phyloP scores from a whole-genome alignment of 139 green algal genomes.

The Coccomyxa sp. region DNA sequence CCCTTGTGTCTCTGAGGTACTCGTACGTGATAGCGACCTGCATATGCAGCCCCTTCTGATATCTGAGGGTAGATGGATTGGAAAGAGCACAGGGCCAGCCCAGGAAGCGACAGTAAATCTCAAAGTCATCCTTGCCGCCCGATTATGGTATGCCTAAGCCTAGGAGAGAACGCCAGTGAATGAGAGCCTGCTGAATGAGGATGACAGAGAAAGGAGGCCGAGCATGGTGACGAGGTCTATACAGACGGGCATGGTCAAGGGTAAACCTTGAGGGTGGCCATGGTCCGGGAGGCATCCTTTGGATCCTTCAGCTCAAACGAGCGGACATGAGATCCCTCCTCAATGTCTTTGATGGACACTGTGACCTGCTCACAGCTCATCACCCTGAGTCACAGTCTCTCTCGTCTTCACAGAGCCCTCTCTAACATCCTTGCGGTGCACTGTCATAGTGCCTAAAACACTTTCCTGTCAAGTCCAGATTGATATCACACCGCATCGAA shows the following conservation, averaged over 20 bases:
- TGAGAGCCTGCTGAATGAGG: not conserved
- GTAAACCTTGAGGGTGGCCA: too few species aligned
- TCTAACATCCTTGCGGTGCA: too few species aligned
- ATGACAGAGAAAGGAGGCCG: not conserved
- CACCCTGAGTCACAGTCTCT: not conserved
- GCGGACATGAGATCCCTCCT: not conserved
- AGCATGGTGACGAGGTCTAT: too few species aligned
- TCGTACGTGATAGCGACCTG: constrained; percentile 21
- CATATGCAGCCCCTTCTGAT: too few species aligned
- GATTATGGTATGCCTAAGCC: not conserved
- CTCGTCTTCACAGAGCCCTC: not conserved
- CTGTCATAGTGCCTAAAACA: too few species aligned
- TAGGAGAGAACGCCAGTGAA: not conserved
- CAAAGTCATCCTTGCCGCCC: too few species aligned
- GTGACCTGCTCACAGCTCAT: not conserved
- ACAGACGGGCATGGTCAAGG: too few species aligned
- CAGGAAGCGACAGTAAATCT: too few species aligned
- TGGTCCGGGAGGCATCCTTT: not conserved
- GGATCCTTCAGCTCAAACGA: not conserved
- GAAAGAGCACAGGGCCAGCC: too few species aligned
- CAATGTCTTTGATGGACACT: constrained; percentile 1
- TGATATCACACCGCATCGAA: too few species aligned
- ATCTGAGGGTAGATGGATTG: too few species aligned
- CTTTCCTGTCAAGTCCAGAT: too few species aligned
- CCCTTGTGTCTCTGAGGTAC: constrained; percentile 22